These are phyloP conservation scores for Pseudogymnoascus sp. DNA, from an alignment of 2,329 filamentous ascomycete species.

Conservation along the genomic window DNA sequence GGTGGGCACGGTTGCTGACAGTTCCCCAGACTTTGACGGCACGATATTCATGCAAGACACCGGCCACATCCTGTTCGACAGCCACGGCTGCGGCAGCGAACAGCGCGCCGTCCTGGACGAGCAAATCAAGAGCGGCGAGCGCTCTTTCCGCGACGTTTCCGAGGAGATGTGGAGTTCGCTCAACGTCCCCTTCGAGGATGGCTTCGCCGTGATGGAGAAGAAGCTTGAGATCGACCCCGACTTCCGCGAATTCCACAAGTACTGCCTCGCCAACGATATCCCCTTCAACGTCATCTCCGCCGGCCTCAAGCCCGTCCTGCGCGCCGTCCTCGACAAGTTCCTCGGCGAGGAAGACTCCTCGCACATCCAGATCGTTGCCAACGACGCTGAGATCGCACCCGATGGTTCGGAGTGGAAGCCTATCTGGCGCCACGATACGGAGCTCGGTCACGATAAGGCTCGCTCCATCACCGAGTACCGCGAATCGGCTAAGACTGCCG, in stretches of 20 bases:
- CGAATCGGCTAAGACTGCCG: conserved; percentile 42
- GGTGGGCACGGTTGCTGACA: conserved; percentile 4
- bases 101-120: conserved; percentile 49
- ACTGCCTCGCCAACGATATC: conserved; percentile 53
- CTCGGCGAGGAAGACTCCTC: conserved; percentile 51
- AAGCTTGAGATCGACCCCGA: conserved; percentile 55
- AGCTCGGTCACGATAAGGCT: conserved; percentile 60
- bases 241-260: conserved; percentile 56
- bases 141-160: conserved; percentile 61
- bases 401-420: conserved; percentile 56
- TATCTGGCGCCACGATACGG: conserved; percentile 57
- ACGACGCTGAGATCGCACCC: conserved; percentile 51
- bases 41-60: conserved; percentile 67
- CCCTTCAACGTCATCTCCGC: conserved; percentile 64
- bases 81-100: conserved; percentile 52
- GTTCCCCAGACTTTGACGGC: conserved; percentile 54
- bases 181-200: conserved; percentile 58
- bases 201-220: conserved; percentile 56
- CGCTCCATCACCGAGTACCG: conserved; percentile 55
- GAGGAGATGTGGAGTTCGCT: conserved; percentile 65
- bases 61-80: conserved; percentile 60
- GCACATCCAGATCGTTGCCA: conserved; percentile 60
- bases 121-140: conserved; percentile 56
- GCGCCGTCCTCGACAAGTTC: conserved; percentile 55
- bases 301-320: conserved; percentile 55